Conservation (phyloP, 768 basidiomycete species). For the Hygrocybe punicea region DNA sequence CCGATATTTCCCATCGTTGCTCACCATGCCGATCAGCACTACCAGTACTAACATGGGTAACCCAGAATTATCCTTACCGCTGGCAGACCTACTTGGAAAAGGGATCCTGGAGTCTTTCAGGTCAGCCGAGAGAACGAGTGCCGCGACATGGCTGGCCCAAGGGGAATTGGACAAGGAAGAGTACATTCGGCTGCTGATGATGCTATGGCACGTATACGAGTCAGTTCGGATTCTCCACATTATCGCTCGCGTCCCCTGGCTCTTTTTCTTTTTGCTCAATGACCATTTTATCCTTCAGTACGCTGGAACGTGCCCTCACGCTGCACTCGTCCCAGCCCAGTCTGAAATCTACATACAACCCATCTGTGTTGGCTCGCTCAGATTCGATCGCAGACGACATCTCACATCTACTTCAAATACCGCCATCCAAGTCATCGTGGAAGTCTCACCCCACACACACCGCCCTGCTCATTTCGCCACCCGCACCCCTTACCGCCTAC, state of each 20-base stretch:
- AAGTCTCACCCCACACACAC: slow-evolving; percentile 52
- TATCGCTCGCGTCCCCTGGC: no score
- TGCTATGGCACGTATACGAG: slow-evolving; percentile 79
- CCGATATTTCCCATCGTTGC: no score
- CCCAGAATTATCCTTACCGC: slow-evolving; percentile 27
- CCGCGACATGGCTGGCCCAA: slow-evolving; percentile 53
- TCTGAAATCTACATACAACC: slow-evolving; percentile 69
- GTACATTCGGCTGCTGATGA: slow-evolving; percentile 68
- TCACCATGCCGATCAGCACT: no score
- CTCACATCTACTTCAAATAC: slow-evolving; percentile 50
- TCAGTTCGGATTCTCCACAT: slow-evolving; percentile 34
- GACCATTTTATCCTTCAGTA: slow-evolving; percentile 30
- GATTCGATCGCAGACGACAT: slow-evolving; percentile 65
- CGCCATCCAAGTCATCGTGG: slow-evolving; percentile 52
- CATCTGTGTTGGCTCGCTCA: slow-evolving; percentile 61
- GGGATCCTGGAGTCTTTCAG: slow-evolving; percentile 54
- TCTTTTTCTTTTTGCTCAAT: no score
- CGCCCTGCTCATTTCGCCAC: slow-evolving; percentile 44
- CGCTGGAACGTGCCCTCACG: slow-evolving; percentile 56
- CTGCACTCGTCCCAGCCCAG: slow-evolving; percentile 58
- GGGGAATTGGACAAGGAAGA: slow-evolving; percentile 60
- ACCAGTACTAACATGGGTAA: no score
- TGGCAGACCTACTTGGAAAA: slow-evolving; percentile 48
- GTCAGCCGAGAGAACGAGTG: slow-evolving; percentile 52
- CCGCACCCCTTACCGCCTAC: slow-evolving; percentile 51